A percentile compares a stretch with the other conserved stretches of the same genome.
Evolutionary conservation across 306 rosid genomes (phyloP).

Genomic region (Prunus davidiana): DNA sequence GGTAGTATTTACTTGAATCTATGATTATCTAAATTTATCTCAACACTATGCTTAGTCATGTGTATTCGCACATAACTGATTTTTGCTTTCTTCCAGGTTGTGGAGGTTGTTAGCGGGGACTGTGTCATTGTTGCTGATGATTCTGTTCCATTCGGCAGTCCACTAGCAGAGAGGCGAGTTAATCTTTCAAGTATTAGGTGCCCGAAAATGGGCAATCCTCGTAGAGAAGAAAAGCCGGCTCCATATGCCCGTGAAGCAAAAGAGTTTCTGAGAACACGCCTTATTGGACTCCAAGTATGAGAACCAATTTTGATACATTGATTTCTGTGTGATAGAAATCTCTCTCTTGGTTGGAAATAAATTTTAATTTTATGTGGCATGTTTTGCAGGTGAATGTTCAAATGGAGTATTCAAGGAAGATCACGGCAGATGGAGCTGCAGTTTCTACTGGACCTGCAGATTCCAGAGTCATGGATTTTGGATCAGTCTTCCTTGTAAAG

Average conservation of each 20-base stretch:
- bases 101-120: constrained; percentile 99
- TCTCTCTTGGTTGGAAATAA: not conserved
- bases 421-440: constrained; percentile 54
- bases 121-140: constrained; percentile 94
- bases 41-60: not conserved
- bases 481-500: constrained; percentile 77
- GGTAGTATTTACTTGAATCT: constrained; percentile 41
- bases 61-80: constrained; percentile 11
- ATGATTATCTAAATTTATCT: constrained; percentile 2
- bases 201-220: constrained; percentile 97
- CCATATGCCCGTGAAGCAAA: constrained; percentile 99
- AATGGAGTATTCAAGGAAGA: constrained; percentile 95
- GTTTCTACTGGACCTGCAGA: constrained; percentile 56
- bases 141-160: constrained; percentile 82
- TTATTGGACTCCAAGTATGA: constrained; percentile 85
- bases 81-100: constrained; percentile 57
- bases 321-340: constrained; percentile 13
- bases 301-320: constrained; percentile 13
- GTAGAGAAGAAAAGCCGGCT: constrained; percentile 95
- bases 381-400: constrained; percentile 76
- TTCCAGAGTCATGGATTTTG: constrained; percentile 95
- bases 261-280: constrained; percentile 90
- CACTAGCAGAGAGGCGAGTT: constrained; percentile 91
- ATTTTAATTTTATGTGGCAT: not conserved
- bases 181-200: constrained; percentile 97